Evolutionary conservation across 768 basidiomycete species (phyloP).

Genomic region (Naganishia onofrii): DNA sequence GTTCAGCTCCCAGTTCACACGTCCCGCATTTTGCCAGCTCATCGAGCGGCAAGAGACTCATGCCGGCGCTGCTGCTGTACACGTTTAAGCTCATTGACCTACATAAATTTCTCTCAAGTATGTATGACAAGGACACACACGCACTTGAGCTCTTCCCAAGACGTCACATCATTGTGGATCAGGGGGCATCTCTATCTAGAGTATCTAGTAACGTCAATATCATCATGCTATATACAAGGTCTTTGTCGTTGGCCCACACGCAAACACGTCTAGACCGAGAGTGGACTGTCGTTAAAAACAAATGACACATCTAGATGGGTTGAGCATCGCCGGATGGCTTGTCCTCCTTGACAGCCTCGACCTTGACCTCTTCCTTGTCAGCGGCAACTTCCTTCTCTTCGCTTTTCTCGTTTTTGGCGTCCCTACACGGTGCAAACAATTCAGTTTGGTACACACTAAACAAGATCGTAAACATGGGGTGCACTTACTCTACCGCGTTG

Average conservation of each 20-base stretch:
- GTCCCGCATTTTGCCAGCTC: no score
- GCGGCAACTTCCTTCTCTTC: slow-evolving; percentile 39
- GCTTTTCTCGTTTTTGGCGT: not conserved
- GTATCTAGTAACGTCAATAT: slow-evolving; percentile 11
- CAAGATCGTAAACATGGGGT: not conserved
- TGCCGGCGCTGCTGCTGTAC: no score
- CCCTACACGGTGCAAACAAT: not conserved
- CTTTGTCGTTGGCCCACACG: not conserved
- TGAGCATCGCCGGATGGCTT: slow-evolving; percentile 23
- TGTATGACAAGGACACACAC: no score
- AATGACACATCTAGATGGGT: not conserved
- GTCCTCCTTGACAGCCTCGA: slow-evolving; percentile 23
- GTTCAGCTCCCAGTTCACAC: no score
- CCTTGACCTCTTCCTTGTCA: slow-evolving; percentile 40
- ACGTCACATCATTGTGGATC: not conserved
- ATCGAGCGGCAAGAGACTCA: no score
- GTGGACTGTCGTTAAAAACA: not conserved
- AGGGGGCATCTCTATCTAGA: not conserved
- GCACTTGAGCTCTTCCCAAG: not conserved
- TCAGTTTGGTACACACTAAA: not conserved
- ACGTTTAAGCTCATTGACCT: no score
- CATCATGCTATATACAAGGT: slow-evolving; percentile 17
- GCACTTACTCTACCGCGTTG: slow-evolving; percentile 17
- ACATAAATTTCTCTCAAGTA: no score
- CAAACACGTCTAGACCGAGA: not conserved